Evolutionary conservation across 805 yeast species (phyloP).

Genomic region (Tetrapisispora pingtungensis): DNA sequence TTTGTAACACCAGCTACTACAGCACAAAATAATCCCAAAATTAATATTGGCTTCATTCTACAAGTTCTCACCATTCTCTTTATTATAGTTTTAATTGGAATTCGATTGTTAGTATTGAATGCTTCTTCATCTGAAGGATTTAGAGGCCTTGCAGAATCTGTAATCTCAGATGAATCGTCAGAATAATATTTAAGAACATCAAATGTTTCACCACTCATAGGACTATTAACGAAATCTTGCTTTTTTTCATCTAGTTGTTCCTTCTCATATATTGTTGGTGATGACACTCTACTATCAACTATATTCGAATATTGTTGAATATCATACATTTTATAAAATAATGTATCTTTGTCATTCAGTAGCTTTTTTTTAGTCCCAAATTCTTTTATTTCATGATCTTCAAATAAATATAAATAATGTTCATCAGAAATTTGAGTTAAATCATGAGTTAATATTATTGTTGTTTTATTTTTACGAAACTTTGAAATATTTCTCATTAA

Average conservation of each 20-base stretch:
- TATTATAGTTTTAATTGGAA: conserved; percentile 24
- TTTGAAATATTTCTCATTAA: conserved; percentile 42
- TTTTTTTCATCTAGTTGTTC: conserved; percentile 1
- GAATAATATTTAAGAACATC: background rate
- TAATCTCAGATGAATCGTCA: background rate
- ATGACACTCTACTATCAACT: conserved; percentile 2
- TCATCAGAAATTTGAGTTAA: conserved; percentile 41
- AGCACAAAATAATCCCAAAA: conserved; percentile 45
- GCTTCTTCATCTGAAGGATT: background rate
- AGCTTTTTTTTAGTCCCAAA: conserved; percentile 33
- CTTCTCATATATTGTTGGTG: background rate
- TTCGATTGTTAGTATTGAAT: conserved; percentile 6
- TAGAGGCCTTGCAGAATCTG: background rate
- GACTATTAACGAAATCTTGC: conserved; percentile 5
- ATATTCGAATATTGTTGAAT: conserved; percentile 2
- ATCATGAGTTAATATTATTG: conserved; percentile 78
- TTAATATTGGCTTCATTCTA: conserved; percentile 22
- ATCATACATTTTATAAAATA: conserved; percentile 8
- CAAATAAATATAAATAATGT: conserved; percentile 53
- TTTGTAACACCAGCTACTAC: conserved; percentile 50
- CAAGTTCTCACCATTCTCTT: conserved; percentile 23
- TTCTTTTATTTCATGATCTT: conserved; percentile 46
- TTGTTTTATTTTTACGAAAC: conserved; percentile 63
- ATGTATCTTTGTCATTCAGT: conserved; percentile 7
- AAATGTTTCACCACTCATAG: conserved; percentile 1